These are phyloP conservation scores for Chytridium lagenaria DNA, from an alignment of 371 early-diverging fungal genomes.

Conservation along the genomic window DNA sequence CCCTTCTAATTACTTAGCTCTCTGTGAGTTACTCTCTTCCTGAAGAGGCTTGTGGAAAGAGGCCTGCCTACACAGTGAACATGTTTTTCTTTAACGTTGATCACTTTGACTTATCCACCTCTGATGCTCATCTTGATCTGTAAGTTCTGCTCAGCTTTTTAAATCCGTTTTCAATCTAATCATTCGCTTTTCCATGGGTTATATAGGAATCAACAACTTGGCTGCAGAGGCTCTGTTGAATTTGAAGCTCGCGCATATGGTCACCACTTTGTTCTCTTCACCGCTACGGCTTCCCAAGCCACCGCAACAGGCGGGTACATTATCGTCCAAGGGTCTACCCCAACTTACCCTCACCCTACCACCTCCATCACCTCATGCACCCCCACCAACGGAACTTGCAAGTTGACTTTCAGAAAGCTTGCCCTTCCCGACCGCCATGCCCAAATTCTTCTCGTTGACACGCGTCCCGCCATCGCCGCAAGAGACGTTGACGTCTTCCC, in stretches of 20 bases:
- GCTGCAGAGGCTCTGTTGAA: not conserved
- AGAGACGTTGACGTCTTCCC: not conserved
- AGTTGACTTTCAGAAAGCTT: not conserved
- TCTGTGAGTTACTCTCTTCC: not conserved
- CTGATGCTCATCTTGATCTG: not conserved
- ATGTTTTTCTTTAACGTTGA: not conserved
- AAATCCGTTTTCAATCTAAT: not conserved
- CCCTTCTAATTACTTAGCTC: not conserved
- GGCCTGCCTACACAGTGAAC: not conserved
- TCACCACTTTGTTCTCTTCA: not conserved
- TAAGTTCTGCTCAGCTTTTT: not conserved
- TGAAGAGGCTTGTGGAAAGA: not conserved
- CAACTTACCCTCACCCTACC: not conserved
- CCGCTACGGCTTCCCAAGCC: not conserved
- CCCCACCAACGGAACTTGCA: not conserved
- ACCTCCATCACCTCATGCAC: not conserved
- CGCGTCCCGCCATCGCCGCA: not conserved
- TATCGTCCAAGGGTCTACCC: not conserved
- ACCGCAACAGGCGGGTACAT: not conserved
- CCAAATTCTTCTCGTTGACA: not conserved
- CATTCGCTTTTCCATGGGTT: no score
- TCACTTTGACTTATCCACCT: not conserved
- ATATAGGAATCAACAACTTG: not conserved
- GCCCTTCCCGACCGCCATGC: not conserved
- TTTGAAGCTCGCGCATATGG: not conserved